Percentiles rank a stretch among this genome's conserved stretches.
Conservation (phyloP, 441 rosid genomes). For the Brassica hybrid region DNA sequence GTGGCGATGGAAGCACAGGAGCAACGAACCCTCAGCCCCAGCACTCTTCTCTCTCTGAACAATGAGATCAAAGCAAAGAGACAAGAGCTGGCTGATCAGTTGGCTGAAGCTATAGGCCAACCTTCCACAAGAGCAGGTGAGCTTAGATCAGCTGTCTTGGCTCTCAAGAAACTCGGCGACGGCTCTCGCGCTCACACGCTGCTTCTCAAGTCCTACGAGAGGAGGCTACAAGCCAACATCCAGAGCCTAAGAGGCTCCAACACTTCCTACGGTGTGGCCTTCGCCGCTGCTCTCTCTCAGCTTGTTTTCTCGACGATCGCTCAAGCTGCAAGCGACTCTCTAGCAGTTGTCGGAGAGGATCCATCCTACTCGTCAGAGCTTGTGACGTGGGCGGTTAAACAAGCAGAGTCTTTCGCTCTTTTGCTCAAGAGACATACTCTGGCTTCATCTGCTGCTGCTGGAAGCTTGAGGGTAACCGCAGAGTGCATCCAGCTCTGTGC, state of each 20-base stretch:
- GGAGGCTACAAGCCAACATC: constrained; percentile 55
- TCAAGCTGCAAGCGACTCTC: constrained; percentile 85
- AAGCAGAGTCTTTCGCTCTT: constrained; percentile 68
- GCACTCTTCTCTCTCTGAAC: constrained; percentile 50
- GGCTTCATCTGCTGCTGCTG: constrained; percentile 83
- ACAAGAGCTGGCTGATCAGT: constrained; percentile 78
- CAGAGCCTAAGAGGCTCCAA: constrained; percentile 64
- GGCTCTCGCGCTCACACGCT: constrained; percentile 88
- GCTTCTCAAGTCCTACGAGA: constrained; percentile 68
- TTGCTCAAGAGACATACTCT: constrained; percentile 71
- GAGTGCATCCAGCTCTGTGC: constrained; percentile 81
- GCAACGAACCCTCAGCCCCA: constrained; percentile 51
- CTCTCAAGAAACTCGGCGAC: constrained; percentile 86
- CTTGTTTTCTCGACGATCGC: constrained; percentile 87
- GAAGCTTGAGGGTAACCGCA: constrained; percentile 76
- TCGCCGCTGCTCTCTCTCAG: constrained; percentile 77
- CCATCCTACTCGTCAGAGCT: constrained; percentile 89
- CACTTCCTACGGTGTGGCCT: constrained; percentile 65
- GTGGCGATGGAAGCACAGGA: constrained; percentile 55
- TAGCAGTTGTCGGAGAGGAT: constrained; percentile 79
- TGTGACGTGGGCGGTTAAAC: constrained; percentile 95
- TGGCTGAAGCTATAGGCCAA: constrained; percentile 71
- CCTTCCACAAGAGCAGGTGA: constrained; percentile 74
- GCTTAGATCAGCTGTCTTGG: constrained; percentile 73
- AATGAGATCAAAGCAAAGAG: constrained; percentile 61